Conservation (phyloP, 163 green algal species). For the Scenedesmus sp. region DNA sequence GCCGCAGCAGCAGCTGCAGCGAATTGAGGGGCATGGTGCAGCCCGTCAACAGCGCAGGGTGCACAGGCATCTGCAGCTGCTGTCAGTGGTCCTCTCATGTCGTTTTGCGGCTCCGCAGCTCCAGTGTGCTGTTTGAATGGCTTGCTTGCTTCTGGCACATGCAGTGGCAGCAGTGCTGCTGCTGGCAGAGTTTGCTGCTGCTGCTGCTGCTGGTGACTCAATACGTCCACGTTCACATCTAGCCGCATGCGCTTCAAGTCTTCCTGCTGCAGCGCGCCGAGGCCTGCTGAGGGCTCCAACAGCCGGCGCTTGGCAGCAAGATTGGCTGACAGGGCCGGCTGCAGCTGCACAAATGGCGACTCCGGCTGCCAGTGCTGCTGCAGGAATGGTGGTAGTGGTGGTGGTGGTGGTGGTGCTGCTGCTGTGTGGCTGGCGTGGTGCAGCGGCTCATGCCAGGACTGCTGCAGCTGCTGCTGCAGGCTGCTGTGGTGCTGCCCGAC, state of each 20-base stretch:
- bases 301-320: background rate
- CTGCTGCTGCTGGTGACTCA: background rate
- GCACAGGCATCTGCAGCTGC: background rate
- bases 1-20: background rate
- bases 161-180: background rate
- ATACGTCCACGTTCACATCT: background rate
- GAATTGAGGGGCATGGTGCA: background rate
- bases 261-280: background rate
- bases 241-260: background rate
- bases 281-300: background rate
- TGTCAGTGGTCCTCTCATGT: background rate
- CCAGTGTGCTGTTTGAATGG: background rate
- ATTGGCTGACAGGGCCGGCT: background rate
- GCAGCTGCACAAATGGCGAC: background rate
- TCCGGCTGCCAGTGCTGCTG: conserved; percentile 7
- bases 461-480: background rate
- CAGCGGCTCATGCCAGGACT: background rate
- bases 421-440: background rate
- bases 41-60: too few relatives aligned
- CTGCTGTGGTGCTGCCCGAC: background rate
- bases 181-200: background rate
- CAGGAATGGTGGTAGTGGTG: background rate
- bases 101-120: background rate
- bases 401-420: background rate
- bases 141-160: background rate